phyloP scores from a whole-genome alignment of 129 eudicot species.

The Heracleum sosnowskyi region DNA sequence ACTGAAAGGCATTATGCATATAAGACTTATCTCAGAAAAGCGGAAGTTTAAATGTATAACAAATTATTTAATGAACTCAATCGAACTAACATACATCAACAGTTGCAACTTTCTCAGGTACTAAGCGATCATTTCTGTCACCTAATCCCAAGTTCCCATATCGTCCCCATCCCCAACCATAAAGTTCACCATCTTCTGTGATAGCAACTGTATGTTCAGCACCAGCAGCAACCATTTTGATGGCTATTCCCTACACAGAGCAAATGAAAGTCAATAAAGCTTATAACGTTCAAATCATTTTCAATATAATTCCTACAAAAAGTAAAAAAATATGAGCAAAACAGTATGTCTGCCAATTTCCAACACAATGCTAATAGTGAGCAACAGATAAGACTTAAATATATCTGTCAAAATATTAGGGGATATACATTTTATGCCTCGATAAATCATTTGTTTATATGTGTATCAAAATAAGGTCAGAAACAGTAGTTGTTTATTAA shows the following conservation, averaged over 20 bases:
- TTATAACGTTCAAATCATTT: not conserved
- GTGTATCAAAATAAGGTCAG: not conserved
- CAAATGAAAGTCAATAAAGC: conserved; percentile 13
- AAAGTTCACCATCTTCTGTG: conserved; percentile 88
- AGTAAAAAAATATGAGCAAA: not conserved
- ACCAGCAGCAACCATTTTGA: conserved; percentile 99
- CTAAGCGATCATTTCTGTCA: conserved; percentile 78
- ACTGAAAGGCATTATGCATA: not conserved
- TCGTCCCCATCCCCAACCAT: conserved; percentile 99
- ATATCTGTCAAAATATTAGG: not conserved
- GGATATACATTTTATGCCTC: not conserved
- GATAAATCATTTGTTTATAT: too few relatives aligned
- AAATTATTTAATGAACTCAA: not conserved
- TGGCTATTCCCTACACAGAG: conserved; percentile 56
- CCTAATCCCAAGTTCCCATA: conserved; percentile 98
- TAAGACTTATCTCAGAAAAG: not conserved
- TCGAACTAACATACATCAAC: conserved; percentile 39
- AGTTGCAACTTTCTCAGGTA: conserved; percentile 71
- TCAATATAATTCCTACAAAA: not conserved
- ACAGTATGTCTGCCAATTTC: not conserved
- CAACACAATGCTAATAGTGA: not conserved
- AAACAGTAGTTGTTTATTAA: not conserved
- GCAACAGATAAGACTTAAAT: not conserved
- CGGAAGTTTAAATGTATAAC: not conserved
- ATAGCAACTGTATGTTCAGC: conserved; percentile 98